Base-by-base conservation (phyloP, 2,329 filamentous ascomycete species). In the Scedosporium aurantiacum region DNA sequence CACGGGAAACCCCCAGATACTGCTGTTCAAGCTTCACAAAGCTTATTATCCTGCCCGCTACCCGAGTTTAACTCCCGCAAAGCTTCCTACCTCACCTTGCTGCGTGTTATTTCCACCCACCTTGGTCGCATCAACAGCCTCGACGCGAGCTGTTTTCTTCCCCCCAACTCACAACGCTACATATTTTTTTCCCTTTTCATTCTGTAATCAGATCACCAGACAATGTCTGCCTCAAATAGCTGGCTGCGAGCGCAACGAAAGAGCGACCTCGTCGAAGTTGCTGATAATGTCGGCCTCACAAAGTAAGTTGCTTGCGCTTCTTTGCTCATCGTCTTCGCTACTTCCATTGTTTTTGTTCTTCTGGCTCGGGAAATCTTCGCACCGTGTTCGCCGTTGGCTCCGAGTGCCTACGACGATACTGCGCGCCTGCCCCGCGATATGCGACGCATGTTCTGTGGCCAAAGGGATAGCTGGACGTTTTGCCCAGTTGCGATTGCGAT, bases 191-290 rank as follows among this genome's bases (percentile, higher is more conserved):
- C 7, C 50, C n/a, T 28, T 23, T 23, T 23, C 50, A 18, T 25
- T 25, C 50, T 14, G 27, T 12, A 23, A 23, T 23, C 50, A 47
- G 5, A 47, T 10, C 23, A 71, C 68, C n/a, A 21, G 7, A 43
- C 37, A 54, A 89, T 89, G 86, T 84, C 85, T 64, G 25, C 21
- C 58, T 76, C 76, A 68, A 84, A 87, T 70, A 83, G 85, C 67
- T 96, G 89, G 84, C 81, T 96, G 71, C 83, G 86, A 74, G 82
- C 82, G 73, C 89, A 94, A 81, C 87, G 89, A 78, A 96, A 96
- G 81, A 81, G 80, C 68, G 90, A 93, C 66, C 82, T 96, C 62
- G 74, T 84, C 67, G 87, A 89, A 65, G 79, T 95, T 64, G 90
- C 90, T 63, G 83, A 89, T 66, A 76, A 80, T 56, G 81, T 89